A percentile compares a stretch with the other conserved stretches of the same genome.
Evolutionary conservation across 139 green algal genomes (phyloP).

Genomic region (Chlamydomonas sp.): DNA sequence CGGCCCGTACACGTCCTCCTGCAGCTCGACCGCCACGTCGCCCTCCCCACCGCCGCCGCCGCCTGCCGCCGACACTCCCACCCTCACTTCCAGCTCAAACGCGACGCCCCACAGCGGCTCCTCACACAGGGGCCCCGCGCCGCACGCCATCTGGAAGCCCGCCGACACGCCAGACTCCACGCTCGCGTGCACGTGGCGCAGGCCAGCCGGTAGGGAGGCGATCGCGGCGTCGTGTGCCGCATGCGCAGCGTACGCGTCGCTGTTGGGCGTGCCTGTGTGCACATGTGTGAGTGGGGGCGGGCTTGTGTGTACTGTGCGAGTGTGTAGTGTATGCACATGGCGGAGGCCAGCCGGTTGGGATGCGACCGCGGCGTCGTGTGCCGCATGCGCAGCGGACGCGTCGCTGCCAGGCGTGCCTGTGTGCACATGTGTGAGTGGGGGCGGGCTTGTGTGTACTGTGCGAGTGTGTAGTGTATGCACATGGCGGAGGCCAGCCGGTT

Average conservation of each 20-base stretch:
- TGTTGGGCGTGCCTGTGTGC: too few relatives aligned
- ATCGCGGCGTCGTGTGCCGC: too few relatives aligned
- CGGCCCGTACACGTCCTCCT: slow-evolving; percentile 80
- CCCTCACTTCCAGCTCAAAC: slow-evolving; percentile 61
- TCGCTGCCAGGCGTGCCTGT: too few relatives aligned
- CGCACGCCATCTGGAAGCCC: slow-evolving; percentile 86
- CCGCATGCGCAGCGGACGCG: too few relatives aligned
- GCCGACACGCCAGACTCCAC: slow-evolving; percentile 54
- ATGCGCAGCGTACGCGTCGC: too few relatives aligned
- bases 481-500: slow-evolving; percentile 21
- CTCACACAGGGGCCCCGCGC: slow-evolving; percentile 88
- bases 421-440: too few relatives aligned
- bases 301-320: too few relatives aligned
- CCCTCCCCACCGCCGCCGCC: neutral
- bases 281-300: too few relatives aligned
- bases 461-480: too few relatives aligned
- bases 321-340: too few relatives aligned
- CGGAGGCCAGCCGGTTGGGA: slow-evolving; percentile 18
- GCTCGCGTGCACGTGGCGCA: slow-evolving; percentile 32
- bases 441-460: too few relatives aligned
- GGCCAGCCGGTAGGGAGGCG: neutral
- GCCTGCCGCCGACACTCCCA: neutral
- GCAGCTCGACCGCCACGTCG: slow-evolving; percentile 27
- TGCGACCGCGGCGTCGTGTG: too few relatives aligned
- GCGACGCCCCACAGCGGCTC: slow-evolving; percentile 89